A percentile compares a stretch with the other conserved stretches of the same genome.
Conservation (phyloP, 23 red algal genomes). For the Gracilaria gracilis region DNA sequence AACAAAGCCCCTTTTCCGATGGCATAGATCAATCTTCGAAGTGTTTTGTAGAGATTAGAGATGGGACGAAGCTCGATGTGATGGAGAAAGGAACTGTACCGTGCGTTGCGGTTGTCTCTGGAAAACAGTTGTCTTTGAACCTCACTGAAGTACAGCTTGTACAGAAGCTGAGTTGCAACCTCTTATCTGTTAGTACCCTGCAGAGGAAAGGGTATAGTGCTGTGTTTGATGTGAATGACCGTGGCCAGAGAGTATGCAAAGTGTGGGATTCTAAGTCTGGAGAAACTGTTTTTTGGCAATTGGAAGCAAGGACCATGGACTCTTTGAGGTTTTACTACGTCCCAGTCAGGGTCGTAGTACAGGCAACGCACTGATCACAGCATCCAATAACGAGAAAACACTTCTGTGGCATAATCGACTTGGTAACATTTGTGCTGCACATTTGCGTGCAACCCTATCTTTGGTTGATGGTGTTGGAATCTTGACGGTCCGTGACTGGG, state of each 20-base stretch:
- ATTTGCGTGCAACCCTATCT: no score
- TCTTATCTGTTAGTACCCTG: conserved; percentile 11
- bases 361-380: no score
- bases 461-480: no score
- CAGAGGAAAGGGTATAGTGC: not conserved
- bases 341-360: no score
- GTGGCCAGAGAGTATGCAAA: not conserved
- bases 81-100: not conserved
- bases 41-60: conserved; percentile 9
- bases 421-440: no score
- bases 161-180: not conserved
- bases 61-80: not conserved
- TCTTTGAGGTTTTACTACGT: no score
- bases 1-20: not conserved
- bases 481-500: no score
- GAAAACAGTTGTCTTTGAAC: not conserved
- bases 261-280: not conserved
- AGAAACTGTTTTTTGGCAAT: not conserved
- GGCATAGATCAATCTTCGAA: not conserved
- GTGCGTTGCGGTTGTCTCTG: no score
- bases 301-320: no score
- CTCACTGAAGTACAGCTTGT: conserved; percentile 17
- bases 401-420: no score
- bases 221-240: not conserved
- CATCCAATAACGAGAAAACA: no score